A percentile compares a stretch with the other conserved stretches of the same genome.
Evolutionary conservation across 371 early-diverging fungal genomes (phyloP).

Genomic region (Parasitella parasitica): DNA sequence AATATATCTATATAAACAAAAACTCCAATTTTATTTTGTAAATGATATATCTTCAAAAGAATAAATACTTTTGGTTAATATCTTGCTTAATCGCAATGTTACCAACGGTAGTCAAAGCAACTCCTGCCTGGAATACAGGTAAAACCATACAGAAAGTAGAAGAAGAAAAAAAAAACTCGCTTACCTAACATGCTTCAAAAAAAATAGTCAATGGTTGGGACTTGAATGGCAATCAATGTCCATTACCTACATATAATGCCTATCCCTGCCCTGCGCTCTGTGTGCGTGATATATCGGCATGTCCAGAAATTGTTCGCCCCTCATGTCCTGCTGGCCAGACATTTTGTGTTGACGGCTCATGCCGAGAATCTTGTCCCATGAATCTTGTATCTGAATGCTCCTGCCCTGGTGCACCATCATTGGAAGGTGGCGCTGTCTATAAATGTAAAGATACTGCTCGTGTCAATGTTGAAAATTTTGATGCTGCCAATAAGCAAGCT

Average conservation of each 20-base stretch:
- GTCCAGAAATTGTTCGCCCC: conserved; percentile 28
- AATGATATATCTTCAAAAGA: conserved; percentile 8
- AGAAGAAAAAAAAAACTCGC: background rate
- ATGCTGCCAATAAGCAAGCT: conserved; percentile 37
- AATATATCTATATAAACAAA: background rate
- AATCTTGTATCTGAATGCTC: conserved; percentile 34
- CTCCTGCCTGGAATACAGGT: conserved; percentile 17
- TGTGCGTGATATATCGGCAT: conserved; percentile 37
- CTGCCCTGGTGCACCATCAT: conserved; percentile 42
- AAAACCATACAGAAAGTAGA: background rate
- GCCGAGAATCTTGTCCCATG: conserved; percentile 36
- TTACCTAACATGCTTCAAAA: background rate
- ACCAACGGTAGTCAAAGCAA: conserved; percentile 6
- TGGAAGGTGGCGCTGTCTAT: conserved; percentile 22
- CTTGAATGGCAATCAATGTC: conserved; percentile 47
- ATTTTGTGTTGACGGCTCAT: conserved; percentile 55
- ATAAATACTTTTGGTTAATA: conserved; percentile 3
- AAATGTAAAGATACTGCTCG: conserved; percentile 19
- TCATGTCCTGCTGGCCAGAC: conserved; percentile 42
- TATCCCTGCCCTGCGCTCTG: conserved; percentile 53
- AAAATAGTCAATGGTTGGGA: conserved; percentile 51
- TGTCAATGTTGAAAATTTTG: conserved; percentile 43
- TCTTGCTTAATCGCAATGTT: conserved; percentile 2
- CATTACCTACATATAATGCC: conserved; percentile 36
- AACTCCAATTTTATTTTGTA: background rate